Conservation (phyloP, 768 basidiomycete species). For the Panaeolus papilionaceus region DNA sequence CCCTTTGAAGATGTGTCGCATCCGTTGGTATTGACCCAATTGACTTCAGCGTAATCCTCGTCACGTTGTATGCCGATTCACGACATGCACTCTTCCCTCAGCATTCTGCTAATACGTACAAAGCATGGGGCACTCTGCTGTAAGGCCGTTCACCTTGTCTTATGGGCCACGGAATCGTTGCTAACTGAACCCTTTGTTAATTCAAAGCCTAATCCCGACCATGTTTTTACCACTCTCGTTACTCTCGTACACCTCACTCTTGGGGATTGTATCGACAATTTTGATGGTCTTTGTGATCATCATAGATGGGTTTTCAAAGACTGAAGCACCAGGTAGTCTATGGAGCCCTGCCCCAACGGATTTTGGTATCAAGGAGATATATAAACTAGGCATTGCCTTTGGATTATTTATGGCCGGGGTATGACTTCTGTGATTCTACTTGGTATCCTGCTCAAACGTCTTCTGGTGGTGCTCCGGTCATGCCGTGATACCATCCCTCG, state of each 20-base stretch:
- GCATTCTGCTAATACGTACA: conserved; percentile 75
- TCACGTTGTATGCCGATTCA: conserved; percentile 90
- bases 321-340: conserved; percentile 78
- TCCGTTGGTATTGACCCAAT: not conserved
- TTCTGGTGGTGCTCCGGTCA: conserved; percentile 82
- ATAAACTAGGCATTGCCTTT: conserved; percentile 77
- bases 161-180: not conserved
- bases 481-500: conserved; percentile 89
- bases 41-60: conserved; percentile 72
- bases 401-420: conserved; percentile 95
- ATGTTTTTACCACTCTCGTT: conserved; percentile 86
- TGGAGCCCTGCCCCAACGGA: conserved; percentile 77
- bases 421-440: conserved; percentile 29
- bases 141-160: conserved; percentile 38
- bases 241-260: conserved; percentile 86
- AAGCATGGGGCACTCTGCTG: conserved; percentile 76
- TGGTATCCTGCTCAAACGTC: not conserved
- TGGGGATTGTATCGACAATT: conserved; percentile 83
- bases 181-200: conserved; percentile 14
- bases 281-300: conserved; percentile 79
- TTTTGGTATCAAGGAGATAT: conserved; percentile 54
- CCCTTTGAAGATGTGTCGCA: not conserved
- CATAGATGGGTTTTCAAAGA: conserved; percentile 81
- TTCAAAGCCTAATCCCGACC: conserved; percentile 70
- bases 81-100: conserved; percentile 74